Conservation (phyloP, 176 grass and related monocot species). For the Bromus sterilis region DNA sequence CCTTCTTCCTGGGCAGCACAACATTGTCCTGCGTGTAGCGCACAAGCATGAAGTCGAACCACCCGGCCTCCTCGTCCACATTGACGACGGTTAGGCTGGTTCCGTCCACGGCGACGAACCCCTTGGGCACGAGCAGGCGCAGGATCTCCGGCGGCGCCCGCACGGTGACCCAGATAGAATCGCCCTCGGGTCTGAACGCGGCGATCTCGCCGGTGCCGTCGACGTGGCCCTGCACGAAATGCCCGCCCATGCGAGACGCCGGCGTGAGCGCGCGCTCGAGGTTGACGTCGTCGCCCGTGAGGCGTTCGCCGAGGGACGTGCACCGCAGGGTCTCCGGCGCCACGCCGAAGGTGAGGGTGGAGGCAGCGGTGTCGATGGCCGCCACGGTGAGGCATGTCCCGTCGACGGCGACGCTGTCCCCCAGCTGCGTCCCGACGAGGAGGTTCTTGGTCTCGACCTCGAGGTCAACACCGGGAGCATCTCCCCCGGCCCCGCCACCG, state of each 20-base stretch:
- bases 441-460: constrained; percentile 46
- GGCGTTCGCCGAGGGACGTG: constrained; percentile 53
- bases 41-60: constrained; percentile 97
- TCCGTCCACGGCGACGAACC: constrained; percentile 85
- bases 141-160: constrained; percentile 55
- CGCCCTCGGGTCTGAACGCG: constrained; percentile 63
- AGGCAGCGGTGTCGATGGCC: constrained; percentile 39
- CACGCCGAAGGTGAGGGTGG: constrained; percentile 64
- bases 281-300: constrained; percentile 50
- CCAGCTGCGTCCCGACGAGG: constrained; percentile 62
- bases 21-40: constrained; percentile 93
- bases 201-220: constrained; percentile 83
- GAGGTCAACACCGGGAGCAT: constrained; percentile 45
- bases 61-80: constrained; percentile 55
- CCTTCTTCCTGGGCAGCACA: constrained; percentile 75
- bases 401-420: constrained; percentile 77
- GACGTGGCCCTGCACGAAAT: constrained; percentile 91
- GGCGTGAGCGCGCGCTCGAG: constrained; percentile 77
- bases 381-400: constrained; percentile 90
- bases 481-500: neutral
- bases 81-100: constrained; percentile 75
- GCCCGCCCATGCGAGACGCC: constrained; percentile 71
- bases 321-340: constrained; percentile 79
- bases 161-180: constrained; percentile 86
- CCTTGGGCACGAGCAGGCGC: constrained; percentile 78